Base-by-base conservation (phyloP, 1,284 basidiomycete species). In the Ganoderma multipileum region DNA sequence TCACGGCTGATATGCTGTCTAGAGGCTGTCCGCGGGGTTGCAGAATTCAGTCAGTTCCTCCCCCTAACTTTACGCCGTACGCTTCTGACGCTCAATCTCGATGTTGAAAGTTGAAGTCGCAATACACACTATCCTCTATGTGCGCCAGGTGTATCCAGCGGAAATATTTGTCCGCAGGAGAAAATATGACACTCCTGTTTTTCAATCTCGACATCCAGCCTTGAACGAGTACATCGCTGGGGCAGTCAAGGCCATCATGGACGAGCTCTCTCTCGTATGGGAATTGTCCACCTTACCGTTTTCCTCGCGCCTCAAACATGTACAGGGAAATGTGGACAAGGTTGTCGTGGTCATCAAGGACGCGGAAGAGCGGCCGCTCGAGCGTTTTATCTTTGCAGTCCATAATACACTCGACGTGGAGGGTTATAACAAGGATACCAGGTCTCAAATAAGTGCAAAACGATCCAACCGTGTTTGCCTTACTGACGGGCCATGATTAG, bases 181-280 rank as follows among this genome's bases (percentile, higher is more conserved):
- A 79, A 96, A 95, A 78, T 97, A 96, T 80, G 90, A 94, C 65
- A 92, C 92, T 0, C 91, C 95, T 0, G 95, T 97, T 26, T 98
- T 92, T 77, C 95, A 98, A 80, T 95, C 94, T 4, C 91, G 95
- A 6, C 95, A 97, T 76, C 95, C 96, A 0, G 88, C 88, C 36
- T 83, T 99, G 61, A 93, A 94, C 74, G 90, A 93, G 57, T 99
- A 98, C 79, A 92, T 99, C 62, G 89, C 92, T 11, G 91, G 91
- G 14, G 91, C 94, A 0, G 85, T 95, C 63, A 90, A 89, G 69
- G 91, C 93, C 18, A 79, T 96, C 8, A 83, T 85, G 7, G 90
- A 93, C 67, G 95, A 98, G 78, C 83, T 98, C 11, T 77, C 85
- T 23, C 82, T 85, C 72, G 94, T 93, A 73, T 26, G 23, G 23